Evolutionary conservation across 2,329 filamentous ascomycete species (phyloP).

Genomic region (Venturiaceae sp.): DNA sequence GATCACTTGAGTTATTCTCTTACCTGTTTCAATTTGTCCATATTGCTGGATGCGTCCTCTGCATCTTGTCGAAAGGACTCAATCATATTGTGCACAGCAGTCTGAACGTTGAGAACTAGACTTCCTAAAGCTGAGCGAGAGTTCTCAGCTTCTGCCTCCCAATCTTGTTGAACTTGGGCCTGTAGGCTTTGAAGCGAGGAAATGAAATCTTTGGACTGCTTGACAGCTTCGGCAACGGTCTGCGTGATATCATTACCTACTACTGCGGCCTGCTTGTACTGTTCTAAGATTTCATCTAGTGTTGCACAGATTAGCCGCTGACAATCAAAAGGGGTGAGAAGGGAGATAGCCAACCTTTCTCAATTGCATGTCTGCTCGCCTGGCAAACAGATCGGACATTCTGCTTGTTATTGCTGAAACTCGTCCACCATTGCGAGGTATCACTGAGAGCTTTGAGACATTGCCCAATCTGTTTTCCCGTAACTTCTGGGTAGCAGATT

Average conservation of each 20-base stretch:
- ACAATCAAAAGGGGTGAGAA: background rate
- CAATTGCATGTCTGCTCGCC: conserved; percentile 47
- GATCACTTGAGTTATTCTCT: too few relatives aligned
- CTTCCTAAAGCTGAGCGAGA: background rate
- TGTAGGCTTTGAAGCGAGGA: background rate
- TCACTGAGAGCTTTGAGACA: conserved; percentile 47
- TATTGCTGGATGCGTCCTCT: background rate
- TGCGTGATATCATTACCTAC: background rate
- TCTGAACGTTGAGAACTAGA: background rate
- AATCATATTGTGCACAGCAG: background rate
- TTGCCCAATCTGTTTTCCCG: conserved; percentile 28
- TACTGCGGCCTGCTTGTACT: background rate
- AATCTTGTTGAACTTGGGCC: background rate
- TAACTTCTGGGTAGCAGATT: conserved; percentile 24
- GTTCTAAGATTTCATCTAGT: background rate
- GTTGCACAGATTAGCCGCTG: background rate
- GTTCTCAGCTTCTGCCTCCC: background rate
- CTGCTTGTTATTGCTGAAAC: conserved; percentile 52
- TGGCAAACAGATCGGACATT: conserved; percentile 54
- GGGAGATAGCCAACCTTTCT: conserved; percentile 34
- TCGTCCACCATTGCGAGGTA: conserved; percentile 51
- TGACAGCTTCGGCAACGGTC: background rate
- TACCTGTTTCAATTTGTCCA: conserved; percentile 1
- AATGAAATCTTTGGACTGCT: background rate
- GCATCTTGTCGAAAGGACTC: background rate